These are phyloP conservation scores for Magnusiomyces fungicola DNA, from an alignment of 1,139 yeast genomes.

Conservation along the genomic window DNA sequence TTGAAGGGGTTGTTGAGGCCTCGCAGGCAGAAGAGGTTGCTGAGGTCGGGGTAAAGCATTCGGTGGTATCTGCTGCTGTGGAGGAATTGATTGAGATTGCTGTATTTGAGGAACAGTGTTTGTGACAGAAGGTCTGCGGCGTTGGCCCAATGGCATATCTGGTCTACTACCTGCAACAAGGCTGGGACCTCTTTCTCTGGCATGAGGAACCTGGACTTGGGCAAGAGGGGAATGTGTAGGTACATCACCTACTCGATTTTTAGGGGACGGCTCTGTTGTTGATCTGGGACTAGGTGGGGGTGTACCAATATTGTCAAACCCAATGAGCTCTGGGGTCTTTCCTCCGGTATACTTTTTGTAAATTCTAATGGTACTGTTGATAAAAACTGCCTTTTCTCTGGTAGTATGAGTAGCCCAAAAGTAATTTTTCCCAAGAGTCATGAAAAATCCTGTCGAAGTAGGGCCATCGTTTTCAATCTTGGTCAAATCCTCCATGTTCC, in stretches of 20 bases:
- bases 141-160: too few species aligned
- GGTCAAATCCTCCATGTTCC: constrained; percentile 74
- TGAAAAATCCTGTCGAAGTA: constrained; percentile 37
- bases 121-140: not conserved
- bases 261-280: not conserved
- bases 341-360: constrained; percentile 66
- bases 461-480: constrained; percentile 49
- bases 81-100: not conserved
- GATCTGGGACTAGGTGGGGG: constrained; percentile 4
- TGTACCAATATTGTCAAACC: constrained; percentile 26
- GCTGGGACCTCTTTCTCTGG: not conserved
- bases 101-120: not conserved
- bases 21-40: not conserved
- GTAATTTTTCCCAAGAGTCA: constrained; percentile 67
- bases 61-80: not conserved
- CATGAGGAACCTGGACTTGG: not conserved
- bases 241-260: too few species aligned
- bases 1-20: not conserved
- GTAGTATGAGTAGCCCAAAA: constrained; percentile 78
- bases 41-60: not conserved
- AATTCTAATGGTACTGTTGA: constrained; percentile 53
- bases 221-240: not conserved
- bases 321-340: constrained; percentile 51
- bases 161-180: not conserved
- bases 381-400: constrained; percentile 58